These are phyloP conservation scores for Rhodofomes roseus DNA, from an alignment of 1,284 basidiomycete genomes.

Conservation along the genomic window DNA sequence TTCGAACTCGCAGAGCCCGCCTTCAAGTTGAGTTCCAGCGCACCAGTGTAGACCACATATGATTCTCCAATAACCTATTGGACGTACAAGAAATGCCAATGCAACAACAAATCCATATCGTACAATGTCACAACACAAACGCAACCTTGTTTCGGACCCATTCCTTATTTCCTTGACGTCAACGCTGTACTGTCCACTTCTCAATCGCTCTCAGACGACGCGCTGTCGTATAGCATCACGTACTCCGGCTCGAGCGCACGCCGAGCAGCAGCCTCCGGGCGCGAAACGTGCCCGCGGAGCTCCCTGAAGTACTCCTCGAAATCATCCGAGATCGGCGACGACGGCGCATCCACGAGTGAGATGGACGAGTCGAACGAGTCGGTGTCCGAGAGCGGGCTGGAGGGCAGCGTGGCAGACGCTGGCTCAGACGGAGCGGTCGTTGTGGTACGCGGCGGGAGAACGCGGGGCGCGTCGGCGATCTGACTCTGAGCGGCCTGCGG, in stretches of 20 bases:
- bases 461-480: slow-evolving; percentile 16
- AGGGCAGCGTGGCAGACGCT: slow-evolving; percentile 30
- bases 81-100: not conserved
- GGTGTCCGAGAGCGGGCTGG: slow-evolving; percentile 39
- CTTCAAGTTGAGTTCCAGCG: too few relatives aligned
- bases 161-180: not conserved
- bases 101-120: not conserved
- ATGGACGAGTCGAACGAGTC: slow-evolving; percentile 51
- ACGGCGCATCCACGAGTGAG: slow-evolving; percentile 59
- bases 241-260: slow-evolving; percentile 47
- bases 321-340: slow-evolving; percentile 38
- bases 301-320: slow-evolving; percentile 54
- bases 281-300: slow-evolving; percentile 41
- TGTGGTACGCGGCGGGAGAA: slow-evolving; percentile 13
- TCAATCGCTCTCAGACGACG: slow-evolving; percentile 48
- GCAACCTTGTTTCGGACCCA: not conserved
- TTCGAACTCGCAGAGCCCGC: too few relatives aligned
- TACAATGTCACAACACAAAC: not conserved
- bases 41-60: not conserved
- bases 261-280: slow-evolving; percentile 22
- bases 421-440: slow-evolving; percentile 19
- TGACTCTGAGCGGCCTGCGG: slow-evolving; percentile 38
- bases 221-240: slow-evolving; percentile 66
- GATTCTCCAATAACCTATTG: not conserved
- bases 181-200: too few relatives aligned